Conservation (phyloP, 2,329 filamentous ascomycete species). For the Pyricularia grisea region DNA sequence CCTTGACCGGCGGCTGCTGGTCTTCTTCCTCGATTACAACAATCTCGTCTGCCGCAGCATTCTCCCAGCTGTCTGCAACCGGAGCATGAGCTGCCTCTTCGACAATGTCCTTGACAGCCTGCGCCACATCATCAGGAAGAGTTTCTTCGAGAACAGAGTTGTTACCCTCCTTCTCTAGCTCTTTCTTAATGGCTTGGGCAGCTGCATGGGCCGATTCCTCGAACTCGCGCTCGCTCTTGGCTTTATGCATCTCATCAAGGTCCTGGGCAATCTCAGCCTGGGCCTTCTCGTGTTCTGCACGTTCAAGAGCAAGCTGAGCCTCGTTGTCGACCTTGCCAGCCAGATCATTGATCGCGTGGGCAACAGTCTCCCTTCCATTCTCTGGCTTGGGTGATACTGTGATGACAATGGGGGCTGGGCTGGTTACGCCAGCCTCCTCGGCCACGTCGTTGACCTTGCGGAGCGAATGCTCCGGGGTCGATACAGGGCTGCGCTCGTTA, state of each 20-base stretch:
- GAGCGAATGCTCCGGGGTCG: conserved; percentile 31
- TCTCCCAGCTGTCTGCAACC: conserved; percentile 87
- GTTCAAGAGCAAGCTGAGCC: conserved; percentile 56
- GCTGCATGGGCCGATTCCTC: conserved; percentile 37
- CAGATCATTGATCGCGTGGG: conserved; percentile 59
- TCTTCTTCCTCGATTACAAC: conserved; percentile 53
- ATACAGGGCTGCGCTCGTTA: conserved; percentile 31
- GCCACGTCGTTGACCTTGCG: conserved; percentile 21
- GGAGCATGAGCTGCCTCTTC: conserved; percentile 49
- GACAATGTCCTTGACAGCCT: conserved; percentile 37
- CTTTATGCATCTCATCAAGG: conserved; percentile 37
- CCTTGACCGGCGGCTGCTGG: conserved; percentile 57
- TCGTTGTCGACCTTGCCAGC: conserved; percentile 41
- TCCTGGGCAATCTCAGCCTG: conserved; percentile 39
- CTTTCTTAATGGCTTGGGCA: conserved; percentile 39
- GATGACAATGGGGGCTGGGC: neutral
- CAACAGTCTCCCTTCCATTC: conserved; percentile 48
- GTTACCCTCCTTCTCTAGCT: conserved; percentile 45
- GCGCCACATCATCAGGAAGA: conserved; percentile 40
- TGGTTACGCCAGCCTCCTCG: conserved; percentile 13
- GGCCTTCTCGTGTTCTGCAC: conserved; percentile 39
- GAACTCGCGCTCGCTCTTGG: conserved; percentile 44
- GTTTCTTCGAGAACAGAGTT: conserved; percentile 42
- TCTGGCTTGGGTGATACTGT: conserved; percentile 8
- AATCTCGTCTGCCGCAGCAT: conserved; percentile 62